Conservation (phyloP, 2,329 filamentous ascomycete species). For the Ceratocystis papillata region DNA sequence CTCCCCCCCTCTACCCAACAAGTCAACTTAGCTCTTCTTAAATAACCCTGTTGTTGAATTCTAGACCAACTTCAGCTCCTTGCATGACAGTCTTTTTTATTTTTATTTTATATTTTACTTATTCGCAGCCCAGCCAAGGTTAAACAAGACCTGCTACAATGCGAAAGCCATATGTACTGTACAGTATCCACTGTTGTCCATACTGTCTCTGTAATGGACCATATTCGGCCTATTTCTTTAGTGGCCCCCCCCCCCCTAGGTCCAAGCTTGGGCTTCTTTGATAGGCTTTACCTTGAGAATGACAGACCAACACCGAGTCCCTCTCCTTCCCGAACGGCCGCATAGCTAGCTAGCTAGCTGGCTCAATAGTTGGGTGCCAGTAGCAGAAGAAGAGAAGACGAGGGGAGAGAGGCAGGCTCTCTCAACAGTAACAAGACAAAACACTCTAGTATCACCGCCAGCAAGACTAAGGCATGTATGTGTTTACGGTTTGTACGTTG, state of each 20-base stretch:
- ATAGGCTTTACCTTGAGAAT: neutral
- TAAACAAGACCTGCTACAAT: neutral
- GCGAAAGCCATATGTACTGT: no score
- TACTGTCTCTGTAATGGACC: neutral
- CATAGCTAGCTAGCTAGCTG: neutral
- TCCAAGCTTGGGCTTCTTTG: neutral
- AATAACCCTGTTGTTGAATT: slow-evolving; percentile 2
- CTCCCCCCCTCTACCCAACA: neutral
- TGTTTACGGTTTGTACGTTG: no score
- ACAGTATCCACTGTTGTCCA: neutral
- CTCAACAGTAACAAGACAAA: no score
- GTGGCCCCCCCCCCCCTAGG: no score
- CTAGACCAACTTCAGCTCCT: slow-evolving; percentile 12
- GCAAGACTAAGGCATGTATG: no score
- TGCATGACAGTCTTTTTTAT: neutral
- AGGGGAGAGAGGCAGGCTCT: no score
- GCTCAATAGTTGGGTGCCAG: no score
- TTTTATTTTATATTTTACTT: neutral
- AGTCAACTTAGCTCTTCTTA: neutral
- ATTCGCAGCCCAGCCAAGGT: neutral
- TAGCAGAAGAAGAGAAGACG: no score
- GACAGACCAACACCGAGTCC: neutral
- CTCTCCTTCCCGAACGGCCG: neutral
- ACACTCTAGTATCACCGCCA: no score
- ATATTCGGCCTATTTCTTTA: slow-evolving; percentile 2